Evolutionary conservation across 1,284 basidiomycete genomes (phyloP), one percentile per base, ranked within the genome.

Genomic region (Fomitiporia mediterranea): DNA sequence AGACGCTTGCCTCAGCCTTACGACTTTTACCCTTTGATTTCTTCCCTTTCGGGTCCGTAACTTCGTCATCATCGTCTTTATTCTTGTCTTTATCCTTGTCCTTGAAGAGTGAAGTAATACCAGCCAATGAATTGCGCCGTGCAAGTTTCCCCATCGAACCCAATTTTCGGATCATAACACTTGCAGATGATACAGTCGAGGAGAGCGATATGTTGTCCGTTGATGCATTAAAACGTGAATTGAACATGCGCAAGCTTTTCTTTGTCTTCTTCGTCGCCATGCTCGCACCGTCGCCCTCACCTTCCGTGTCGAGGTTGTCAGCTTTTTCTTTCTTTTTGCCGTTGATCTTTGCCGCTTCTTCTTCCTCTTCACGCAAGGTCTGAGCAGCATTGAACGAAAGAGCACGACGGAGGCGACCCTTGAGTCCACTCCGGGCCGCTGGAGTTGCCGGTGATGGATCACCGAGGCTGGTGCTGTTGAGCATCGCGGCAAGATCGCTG

Each of bases 151-250:
- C 93, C 70, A 98, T 86, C 53, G 87, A 88, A 28, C 96, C 95
- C 51, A 99, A 85, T 74, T 97, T 98, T 64, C 96, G 85, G 65
- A 99, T 96, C 85, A 99, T 97, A 69, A 98, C 90, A 57, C 90
- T 94, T 6, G 95, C 96, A 54, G 91, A 94, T 60, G 89, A 93
- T 64, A 98, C 95, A 42, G 96, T 98, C n/a, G 92, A 96, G 30
- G 89, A 91, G 51, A 99, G 83, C 32, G 94, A 97, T 61, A 99
- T 96, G 71, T 99, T 99, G 71, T 99, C 95, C 43, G 94, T 97
- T 56, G 90, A 94, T 49, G 89, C 87, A 70, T 99, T 98, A 66
- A 94, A 75, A 63, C 90, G 86, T 62, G 89, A 86, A 71, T 94
- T 96, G 79, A 99, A 95, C 61, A 96, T 69, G 9, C 84, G 80